Base-by-base conservation (phyloP, 345 rosid genomes). In the Eucalyptus caleyi region DNA sequence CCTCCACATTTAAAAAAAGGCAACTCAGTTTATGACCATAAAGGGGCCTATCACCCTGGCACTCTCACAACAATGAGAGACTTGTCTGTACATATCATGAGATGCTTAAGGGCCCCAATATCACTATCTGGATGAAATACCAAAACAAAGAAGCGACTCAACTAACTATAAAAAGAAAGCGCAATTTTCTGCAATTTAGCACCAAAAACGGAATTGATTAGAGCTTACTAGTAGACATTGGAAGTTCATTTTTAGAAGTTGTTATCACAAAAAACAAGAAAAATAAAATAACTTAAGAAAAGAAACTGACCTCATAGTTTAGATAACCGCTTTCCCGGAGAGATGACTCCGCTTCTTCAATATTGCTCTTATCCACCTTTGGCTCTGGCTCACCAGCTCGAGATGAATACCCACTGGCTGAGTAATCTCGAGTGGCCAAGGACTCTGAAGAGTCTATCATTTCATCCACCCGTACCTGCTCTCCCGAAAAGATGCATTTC, bases 291-390 rank as follows among this genome's bases (percentile, higher is more conserved):
- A 87, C 13, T 11, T 42, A 34, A 45, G 59, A 86, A 88, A 88
- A 87, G 85, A 86, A 45, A 90, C 95, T 16, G 44, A 95, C 97
- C 95, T 96, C 97, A 87, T 96, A 95, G 94, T 95, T 96, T 72
- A 96, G 94, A 89, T 92, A 95, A 86, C 97, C 96, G n/a, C 96
- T 96, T 89, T 96, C 97, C 6, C 97, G 96, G 89, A 96, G 96
- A 88, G 96, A 93, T 54, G 95, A 96, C 91, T 96, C 97, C 4
- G 97, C 97, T 93, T 96, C 96, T 90, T 96, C 97, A 82, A 96
- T 96, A 91, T 95, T 96, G 90, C 96, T 96, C 86, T 92, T 94
- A 81, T 96, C 97, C 88, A 92, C 90, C 93, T 94, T 96, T 56
- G 92, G 14, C 59, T 95, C 97, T 67, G 89, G 86, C 86, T 95